Evolutionary conservation across 805 yeast species (phyloP), one percentile per base, ranked within the genome.

Genomic region (Isabelozyma gotoi): DNA sequence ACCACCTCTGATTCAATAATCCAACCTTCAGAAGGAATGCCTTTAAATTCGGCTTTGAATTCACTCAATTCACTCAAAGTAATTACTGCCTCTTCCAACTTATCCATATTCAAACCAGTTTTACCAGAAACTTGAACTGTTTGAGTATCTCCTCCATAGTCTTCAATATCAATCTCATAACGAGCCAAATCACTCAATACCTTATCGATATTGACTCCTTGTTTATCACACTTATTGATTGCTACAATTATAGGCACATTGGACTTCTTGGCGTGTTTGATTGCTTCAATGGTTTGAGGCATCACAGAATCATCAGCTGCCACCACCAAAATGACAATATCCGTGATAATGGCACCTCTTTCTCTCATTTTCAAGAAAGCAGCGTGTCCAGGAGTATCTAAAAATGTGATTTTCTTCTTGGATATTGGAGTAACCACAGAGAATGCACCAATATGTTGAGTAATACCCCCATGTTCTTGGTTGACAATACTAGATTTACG

Each of bases 351-450:
- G 0, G 99, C 98, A 37, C 99, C 99, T 53, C 99, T 77, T 66
- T 92, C 95, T 53, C 99, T 80, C 96, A 94, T 90, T 56, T 90
- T 90, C 50, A 94, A 71, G 59, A 94, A 94, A 0, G 98, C 98
- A 8, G 97, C 95, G 67, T 94, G 99, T 0, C 99, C 99, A 0
- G 99, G 99, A 0, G 99, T 94, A 63, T 94, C 99, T 48, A 94
- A 74, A 51, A 94, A 92, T 0, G 98, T 92, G 50, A 94, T 88
- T 34, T 71, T 71, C 60, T 84, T 85, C 55, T 84, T 82, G 0
- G 94, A 78, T 1, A 77, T 61, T 0, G 94, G 91, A 0, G 96
- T 79, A n/a, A 73, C 71, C 18, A 92, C 94, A 12, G 92, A 84
- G 55, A 94, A 94, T 0, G 99, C 98, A 62, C 99, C 99, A 44